These are phyloP conservation scores for Kalanchoe fedtschenkoi DNA, from an alignment of 164 flowering plant species.

Conservation along the genomic window DNA sequence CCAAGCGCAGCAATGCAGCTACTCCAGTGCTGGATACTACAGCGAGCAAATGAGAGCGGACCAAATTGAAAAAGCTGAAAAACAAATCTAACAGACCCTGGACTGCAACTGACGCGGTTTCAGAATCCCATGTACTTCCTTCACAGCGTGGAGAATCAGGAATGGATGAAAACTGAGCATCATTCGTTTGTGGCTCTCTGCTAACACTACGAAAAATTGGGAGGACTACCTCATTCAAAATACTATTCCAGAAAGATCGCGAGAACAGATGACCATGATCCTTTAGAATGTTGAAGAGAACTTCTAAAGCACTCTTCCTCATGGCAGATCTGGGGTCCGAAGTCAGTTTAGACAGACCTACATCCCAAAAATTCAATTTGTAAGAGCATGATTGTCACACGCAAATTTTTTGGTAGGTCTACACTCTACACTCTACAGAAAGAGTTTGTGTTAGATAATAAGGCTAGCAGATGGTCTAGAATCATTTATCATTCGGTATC, in stretches of 20 bases:
- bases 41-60: conserved; percentile 50
- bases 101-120: conserved; percentile 63
- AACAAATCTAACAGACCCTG: conserved; percentile 73
- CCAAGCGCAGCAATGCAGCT: conserved; percentile 57
- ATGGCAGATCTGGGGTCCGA: conserved; percentile 86
- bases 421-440: too few species aligned
- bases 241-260: conserved; percentile 52
- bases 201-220: conserved; percentile 44
- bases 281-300: conserved; percentile 85
- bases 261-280: conserved; percentile 97
- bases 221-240: conserved; percentile 52
- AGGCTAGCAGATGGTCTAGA: neutral
- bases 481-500: neutral
- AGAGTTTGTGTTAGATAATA: too few species aligned
- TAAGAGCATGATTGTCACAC: neutral
- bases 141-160: conserved; percentile 22
- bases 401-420: neutral
- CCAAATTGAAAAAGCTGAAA: conserved; percentile 48
- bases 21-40: conserved; percentile 74
- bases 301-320: conserved; percentile 85
- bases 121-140: conserved; percentile 64
- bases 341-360: conserved; percentile 89
- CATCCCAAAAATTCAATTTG: conserved; percentile 10
- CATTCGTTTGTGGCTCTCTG: conserved; percentile 19
- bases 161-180: conserved; percentile 19